These are phyloP conservation scores for Fusarium mangiferae DNA, from an alignment of 2,329 filamentous ascomycete genomes.

Conservation along the genomic window DNA sequence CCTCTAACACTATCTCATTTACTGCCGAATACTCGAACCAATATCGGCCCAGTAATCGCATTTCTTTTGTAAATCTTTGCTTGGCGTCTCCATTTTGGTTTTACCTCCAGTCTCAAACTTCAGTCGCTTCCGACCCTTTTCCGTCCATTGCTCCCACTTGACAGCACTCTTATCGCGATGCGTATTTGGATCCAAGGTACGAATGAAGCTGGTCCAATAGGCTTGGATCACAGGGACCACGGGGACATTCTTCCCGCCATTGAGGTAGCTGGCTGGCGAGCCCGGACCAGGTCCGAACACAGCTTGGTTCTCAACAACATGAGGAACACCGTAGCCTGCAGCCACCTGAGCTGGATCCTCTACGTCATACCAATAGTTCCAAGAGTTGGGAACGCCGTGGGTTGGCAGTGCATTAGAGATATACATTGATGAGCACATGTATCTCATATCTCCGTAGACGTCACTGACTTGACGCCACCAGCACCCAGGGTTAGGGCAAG, in stretches of 20 bases:
- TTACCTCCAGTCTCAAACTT: constrained; percentile 54
- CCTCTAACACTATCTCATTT: not conserved
- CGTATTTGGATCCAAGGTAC: constrained; percentile 71
- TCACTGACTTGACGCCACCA: constrained; percentile 53
- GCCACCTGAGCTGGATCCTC: constrained; percentile 64
- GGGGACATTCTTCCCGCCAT: constrained; percentile 61
- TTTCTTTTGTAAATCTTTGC: constrained; percentile 38
- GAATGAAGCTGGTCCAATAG: constrained; percentile 81
- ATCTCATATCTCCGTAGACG: constrained; percentile 50
- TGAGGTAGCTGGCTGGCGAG: constrained; percentile 65
- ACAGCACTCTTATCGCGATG: constrained; percentile 47
- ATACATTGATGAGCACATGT: constrained; percentile 50
- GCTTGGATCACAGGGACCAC: constrained; percentile 71
- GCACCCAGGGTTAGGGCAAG: constrained; percentile 47
- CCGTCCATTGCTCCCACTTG: constrained; percentile 55
- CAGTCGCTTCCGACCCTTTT: constrained; percentile 46
- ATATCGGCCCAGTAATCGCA: constrained; percentile 39
- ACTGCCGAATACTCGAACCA: constrained; percentile 31
- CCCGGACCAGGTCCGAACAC: constrained; percentile 74
- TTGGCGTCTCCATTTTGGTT: constrained; percentile 53
- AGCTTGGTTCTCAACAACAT: constrained; percentile 73
- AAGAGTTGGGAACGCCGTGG: constrained; percentile 57
- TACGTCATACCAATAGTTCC: constrained; percentile 78
- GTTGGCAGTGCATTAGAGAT: constrained; percentile 44
- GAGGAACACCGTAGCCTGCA: constrained; percentile 70